A percentile compares a stretch with the other conserved stretches of the same genome.
Conservation (phyloP, 495 filamentous ascomycete genomes). For the Sphaerosporella brunnea region DNA sequence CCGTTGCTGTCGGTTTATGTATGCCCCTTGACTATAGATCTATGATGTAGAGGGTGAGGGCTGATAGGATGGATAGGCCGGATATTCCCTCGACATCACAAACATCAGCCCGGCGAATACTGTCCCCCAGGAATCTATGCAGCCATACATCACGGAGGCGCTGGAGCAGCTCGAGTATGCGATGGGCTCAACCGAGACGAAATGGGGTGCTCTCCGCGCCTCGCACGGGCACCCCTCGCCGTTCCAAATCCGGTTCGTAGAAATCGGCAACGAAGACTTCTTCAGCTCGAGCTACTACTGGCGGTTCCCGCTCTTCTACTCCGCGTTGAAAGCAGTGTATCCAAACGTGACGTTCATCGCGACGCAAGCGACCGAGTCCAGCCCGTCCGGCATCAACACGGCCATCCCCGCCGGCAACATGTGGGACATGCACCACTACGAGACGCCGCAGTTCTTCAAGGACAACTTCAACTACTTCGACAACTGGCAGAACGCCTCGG, state of each 20-base stretch:
- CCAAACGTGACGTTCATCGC: slow-evolving; percentile 46
- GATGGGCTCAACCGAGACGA: slow-evolving; percentile 35
- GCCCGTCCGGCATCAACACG: slow-evolving; percentile 23
- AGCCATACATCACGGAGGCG: slow-evolving; percentile 39
- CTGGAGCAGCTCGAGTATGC: slow-evolving; percentile 53
- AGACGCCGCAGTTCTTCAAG: slow-evolving; percentile 33
- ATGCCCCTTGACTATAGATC: too few species aligned
- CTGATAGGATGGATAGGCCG: too few species aligned
- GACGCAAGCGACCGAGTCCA: slow-evolving; percentile 29
- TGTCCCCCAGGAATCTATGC: slow-evolving; percentile 28
- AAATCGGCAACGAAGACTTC: slow-evolving; percentile 52
- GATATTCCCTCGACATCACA: slow-evolving; percentile 42
- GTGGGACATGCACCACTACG: slow-evolving; percentile 35
- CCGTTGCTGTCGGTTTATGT: slow-evolving; percentile 39
- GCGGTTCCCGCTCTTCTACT: slow-evolving; percentile 39
- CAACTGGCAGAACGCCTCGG: slow-evolving; percentile 27
- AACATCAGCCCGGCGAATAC: slow-evolving; percentile 23
- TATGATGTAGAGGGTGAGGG: too few species aligned
- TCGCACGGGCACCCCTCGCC: slow-evolving; percentile 40
- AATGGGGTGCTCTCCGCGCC: slow-evolving; percentile 41
- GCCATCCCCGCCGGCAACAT: slow-evolving; percentile 27
- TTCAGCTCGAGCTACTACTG: slow-evolving; percentile 40
- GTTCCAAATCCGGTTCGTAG: slow-evolving; percentile 41
- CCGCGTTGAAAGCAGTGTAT: slow-evolving; percentile 39
- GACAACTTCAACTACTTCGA: slow-evolving; percentile 40